Percentiles rank a stretch among this genome's conserved stretches.
phyloP scores from a whole-genome alignment of 2,329 filamentous ascomycete species.

The Curvularia hawaiiensis region DNA sequence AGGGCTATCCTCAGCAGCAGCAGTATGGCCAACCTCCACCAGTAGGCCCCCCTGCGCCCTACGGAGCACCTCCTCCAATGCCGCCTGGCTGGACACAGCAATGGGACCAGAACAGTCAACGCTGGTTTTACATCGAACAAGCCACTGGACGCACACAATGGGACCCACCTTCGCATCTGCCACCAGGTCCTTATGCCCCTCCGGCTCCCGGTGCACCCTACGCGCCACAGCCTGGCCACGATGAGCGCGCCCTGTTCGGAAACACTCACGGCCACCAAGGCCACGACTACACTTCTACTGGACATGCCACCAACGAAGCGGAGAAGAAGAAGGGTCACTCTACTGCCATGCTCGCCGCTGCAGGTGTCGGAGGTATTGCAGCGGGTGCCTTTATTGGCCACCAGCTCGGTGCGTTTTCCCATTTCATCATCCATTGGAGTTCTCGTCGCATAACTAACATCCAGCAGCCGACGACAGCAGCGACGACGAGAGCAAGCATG shows the following conservation, averaged over 20 bases:
- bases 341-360: slow-evolving; percentile 59
- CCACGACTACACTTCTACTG: slow-evolving; percentile 31
- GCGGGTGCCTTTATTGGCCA: slow-evolving; percentile 64
- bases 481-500: slow-evolving; percentile 38
- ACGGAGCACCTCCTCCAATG: slow-evolving; percentile 59
- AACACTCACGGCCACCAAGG: slow-evolving; percentile 35
- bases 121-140: slow-evolving; percentile 69
- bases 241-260: slow-evolving; percentile 38
- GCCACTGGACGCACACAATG: slow-evolving; percentile 67
- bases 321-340: slow-evolving; percentile 49
- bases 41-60: slow-evolving; percentile 39
- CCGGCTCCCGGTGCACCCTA: slow-evolving; percentile 37
- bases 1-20: slow-evolving; percentile 35
- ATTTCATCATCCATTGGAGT: neutral
- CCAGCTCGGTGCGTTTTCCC: slow-evolving; percentile 56
- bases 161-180: slow-evolving; percentile 58
- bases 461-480: slow-evolving; percentile 29
- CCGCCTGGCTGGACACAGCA: slow-evolving; percentile 64
- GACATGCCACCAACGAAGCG: slow-evolving; percentile 30
- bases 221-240: slow-evolving; percentile 27
- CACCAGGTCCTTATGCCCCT: slow-evolving; percentile 41
- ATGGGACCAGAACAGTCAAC: slow-evolving; percentile 65
- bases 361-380: slow-evolving; percentile 63
- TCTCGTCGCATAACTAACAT: slow-evolving; percentile 13
- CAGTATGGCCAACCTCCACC: slow-evolving; percentile 35